phyloP scores from a whole-genome alignment of 305 asterid genomes.

The Solanum hybrid region DNA sequence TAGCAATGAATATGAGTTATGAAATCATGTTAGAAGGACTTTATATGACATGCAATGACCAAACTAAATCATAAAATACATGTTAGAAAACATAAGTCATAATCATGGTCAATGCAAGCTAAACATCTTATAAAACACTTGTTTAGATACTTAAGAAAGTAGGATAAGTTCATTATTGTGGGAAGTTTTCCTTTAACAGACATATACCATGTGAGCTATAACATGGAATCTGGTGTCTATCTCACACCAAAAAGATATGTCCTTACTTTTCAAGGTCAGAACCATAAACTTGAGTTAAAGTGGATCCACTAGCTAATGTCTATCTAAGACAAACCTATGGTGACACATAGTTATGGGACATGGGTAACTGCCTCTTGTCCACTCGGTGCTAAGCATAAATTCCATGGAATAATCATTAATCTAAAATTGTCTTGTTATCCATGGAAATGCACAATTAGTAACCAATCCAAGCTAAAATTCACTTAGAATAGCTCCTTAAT shows the following conservation, averaged over 20 bases:
- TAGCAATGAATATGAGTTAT: neutral
- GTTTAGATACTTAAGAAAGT: neutral
- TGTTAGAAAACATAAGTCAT: neutral
- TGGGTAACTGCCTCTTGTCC: neutral
- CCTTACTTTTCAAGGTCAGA: neutral
- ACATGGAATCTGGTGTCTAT: neutral
- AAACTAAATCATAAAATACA: neutral
- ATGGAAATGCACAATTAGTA: neutral
- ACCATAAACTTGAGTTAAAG: neutral
- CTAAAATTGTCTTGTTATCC: neutral
- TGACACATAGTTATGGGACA: neutral
- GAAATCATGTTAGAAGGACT: neutral
- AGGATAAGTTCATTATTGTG: neutral
- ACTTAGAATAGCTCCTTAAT: neutral
- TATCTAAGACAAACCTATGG: neutral
- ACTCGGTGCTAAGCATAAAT: neutral
- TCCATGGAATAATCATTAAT: neutral
- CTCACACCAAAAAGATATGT: neutral
- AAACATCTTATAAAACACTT: neutral
- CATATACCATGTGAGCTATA: neutral
- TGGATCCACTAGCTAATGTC: neutral
- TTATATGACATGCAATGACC: neutral
- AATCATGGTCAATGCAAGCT: neutral
- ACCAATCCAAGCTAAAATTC: neutral
- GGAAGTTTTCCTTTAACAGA: neutral